These are phyloP conservation scores for Pleurotus ostreatus DNA, from an alignment of 768 basidiomycete species.

Conservation along the genomic window DNA sequence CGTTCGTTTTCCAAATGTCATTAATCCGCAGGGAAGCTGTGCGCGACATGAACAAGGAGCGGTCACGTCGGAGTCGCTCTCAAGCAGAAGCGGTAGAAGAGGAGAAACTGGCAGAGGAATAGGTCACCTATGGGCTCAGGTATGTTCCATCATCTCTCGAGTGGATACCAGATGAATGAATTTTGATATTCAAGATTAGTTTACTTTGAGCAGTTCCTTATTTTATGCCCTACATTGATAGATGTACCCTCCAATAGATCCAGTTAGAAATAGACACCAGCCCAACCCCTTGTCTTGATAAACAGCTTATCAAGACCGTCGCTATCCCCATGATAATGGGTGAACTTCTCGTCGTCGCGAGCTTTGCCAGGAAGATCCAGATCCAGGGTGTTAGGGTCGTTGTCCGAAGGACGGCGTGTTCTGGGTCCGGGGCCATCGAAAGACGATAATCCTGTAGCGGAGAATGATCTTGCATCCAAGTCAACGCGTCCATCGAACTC, in stretches of 20 bases:
- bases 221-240: too few relatives aligned
- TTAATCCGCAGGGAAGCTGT: background rate
- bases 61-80: background rate
- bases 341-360: slow-evolving; percentile 24
- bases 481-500: slow-evolving; percentile 46
- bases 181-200: too few relatives aligned
- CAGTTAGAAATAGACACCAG: slow-evolving; percentile 39
- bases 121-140: background rate
- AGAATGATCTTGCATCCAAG: slow-evolving; percentile 38
- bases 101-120: background rate
- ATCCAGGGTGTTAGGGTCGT: slow-evolving; percentile 11
- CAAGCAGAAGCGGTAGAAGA: too few relatives aligned
- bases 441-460: slow-evolving; percentile 24
- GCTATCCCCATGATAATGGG: slow-evolving; percentile 36
- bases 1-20: background rate
- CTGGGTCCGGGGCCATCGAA: slow-evolving; percentile 6
- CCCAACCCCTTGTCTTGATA: slow-evolving; percentile 43
- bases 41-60: background rate
- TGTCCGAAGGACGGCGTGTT: background rate
- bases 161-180: too few relatives aligned
- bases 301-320: slow-evolving; percentile 35
- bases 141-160: too few relatives aligned
- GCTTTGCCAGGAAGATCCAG: background rate
- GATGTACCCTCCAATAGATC: background rate
- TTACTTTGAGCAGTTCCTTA: too few relatives aligned